Base-by-base conservation (phyloP, 805 yeast species). In the Saccharomycopsis sp. region DNA sequence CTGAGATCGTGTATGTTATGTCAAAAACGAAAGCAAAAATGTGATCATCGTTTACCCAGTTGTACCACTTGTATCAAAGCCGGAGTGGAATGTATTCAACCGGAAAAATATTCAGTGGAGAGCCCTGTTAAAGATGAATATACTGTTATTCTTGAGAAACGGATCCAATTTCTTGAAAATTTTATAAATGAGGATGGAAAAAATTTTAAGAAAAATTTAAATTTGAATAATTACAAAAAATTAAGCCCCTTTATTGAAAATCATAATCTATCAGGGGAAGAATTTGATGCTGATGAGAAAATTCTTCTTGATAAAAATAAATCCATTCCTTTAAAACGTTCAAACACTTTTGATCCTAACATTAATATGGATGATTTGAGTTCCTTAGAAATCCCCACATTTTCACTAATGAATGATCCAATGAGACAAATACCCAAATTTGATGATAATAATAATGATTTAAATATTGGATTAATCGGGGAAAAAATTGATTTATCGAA, bases 11-110 rank as follows among this genome's bases (percentile, higher is more conserved):
- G 80, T 50, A 56, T 66, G 30, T 51, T 74, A 18, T 74, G 80
- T 44, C 76, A 74, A 48, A 69, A 70, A 53, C 56, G 79, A 37
- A 74, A 74, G 50, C 79, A 74, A 50, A 72, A 73, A 51, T 77
- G 85, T 58, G 83, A 78, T 49, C 82, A 76, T 41, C 62, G 78
- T 36, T 55, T 69, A 10, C 84, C 84, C 5, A 64, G 74, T 36
- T 77, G 85, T 51, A 72, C 82, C 3, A 74, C 76, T 31, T 78
- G 85, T 58, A 58, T 76, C 40, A 75, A 75, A 51, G 78, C 83
- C 1, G 76, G 73, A 25, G 74, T 69, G 5, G 60, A 67, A 44
- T 77, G 85, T 54, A 62, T 76, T 5, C 79, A 77, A 53, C 86
- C 86, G 0, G 76, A 71, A 4, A 66, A 74, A 38, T 76, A 76